phyloP scores from a whole-genome alignment of 352 stramenopile genomes.

The Phytophthora pini region DNA sequence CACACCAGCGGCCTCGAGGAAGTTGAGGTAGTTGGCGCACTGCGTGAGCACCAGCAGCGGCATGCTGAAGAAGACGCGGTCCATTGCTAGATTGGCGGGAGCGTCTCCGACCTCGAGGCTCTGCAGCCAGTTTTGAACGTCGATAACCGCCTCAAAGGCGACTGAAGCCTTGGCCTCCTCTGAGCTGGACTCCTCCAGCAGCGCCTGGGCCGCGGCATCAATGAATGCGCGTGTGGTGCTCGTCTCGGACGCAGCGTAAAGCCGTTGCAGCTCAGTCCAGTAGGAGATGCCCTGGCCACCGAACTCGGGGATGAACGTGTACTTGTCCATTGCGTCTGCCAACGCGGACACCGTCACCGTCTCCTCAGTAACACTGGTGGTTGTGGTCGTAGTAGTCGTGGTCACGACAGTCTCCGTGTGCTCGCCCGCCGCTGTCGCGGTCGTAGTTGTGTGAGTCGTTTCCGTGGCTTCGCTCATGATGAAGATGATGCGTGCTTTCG shows the following conservation, averaged over 20 bases:
- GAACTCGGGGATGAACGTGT: conserved; percentile 61
- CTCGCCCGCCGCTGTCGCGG: conserved; percentile 24
- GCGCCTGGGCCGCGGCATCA: conserved; percentile 45
- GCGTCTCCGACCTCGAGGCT: conserved; percentile 27
- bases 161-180: conserved; percentile 47
- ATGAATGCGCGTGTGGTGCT: conserved; percentile 51
- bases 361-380: conserved; percentile 22
- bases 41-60: conserved; percentile 80
- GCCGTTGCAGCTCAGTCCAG: conserved; percentile 61
- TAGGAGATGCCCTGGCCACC: conserved; percentile 75
- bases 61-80: conserved; percentile 75
- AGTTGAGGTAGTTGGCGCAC: conserved; percentile 77
- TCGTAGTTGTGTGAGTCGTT: conserved; percentile 35
- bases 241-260: conserved; percentile 50
- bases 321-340: conserved; percentile 36
- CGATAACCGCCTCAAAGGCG: conserved; percentile 55
- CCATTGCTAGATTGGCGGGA: conserved; percentile 39
- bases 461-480: conserved; percentile 39
- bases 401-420: conserved; percentile 38
- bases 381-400: conserved; percentile 27
- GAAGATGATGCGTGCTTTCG: conserved; percentile 16
- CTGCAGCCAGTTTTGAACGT: conserved; percentile 67
- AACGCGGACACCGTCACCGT: conserved; percentile 26
- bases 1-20: conserved; percentile 57
- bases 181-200: conserved; percentile 58